These are phyloP conservation scores for Lecanicillium sp. DNA, from an alignment of 2,329 filamentous ascomycete species.

Conservation along the genomic window DNA sequence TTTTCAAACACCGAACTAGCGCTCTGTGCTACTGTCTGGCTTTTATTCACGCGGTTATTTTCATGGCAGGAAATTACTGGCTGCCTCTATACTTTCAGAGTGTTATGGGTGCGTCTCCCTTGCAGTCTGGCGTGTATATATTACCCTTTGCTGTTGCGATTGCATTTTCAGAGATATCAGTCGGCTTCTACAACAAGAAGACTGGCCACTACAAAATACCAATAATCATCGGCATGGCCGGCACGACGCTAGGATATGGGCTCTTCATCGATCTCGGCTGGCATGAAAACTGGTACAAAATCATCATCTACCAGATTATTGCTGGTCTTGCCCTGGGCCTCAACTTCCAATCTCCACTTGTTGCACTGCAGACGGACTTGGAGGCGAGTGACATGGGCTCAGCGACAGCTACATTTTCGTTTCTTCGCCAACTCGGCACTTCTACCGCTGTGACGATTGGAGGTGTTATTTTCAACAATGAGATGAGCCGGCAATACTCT, in stretches of 20 bases:
- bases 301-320: slow-evolving; percentile 46
- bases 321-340: slow-evolving; percentile 50
- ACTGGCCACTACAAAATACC: slow-evolving; percentile 49
- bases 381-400: slow-evolving; percentile 48
- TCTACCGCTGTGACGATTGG: slow-evolving; percentile 57
- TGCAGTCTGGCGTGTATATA: slow-evolving; percentile 65
- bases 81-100: slow-evolving; percentile 80
- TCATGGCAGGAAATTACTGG: slow-evolving; percentile 72
- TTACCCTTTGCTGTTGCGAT: slow-evolving; percentile 52
- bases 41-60: slow-evolving; percentile 68
- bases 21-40: slow-evolving; percentile 55
- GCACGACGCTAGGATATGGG: slow-evolving; percentile 52
- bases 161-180: slow-evolving; percentile 46
- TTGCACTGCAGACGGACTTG: slow-evolving; percentile 51
- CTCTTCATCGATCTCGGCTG: slow-evolving; percentile 47
- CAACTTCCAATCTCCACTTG: slow-evolving; percentile 53
- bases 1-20: slow-evolving; percentile 64
- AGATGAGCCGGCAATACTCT: too few relatives aligned
- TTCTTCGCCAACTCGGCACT: slow-evolving; percentile 54
- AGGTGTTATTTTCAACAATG: slow-evolving; percentile 67
- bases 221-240: slow-evolving; percentile 44
- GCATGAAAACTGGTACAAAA: slow-evolving; percentile 34
- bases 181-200: slow-evolving; percentile 41
- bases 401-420: slow-evolving; percentile 52
- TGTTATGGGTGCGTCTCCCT: slow-evolving; percentile 57